Evolutionary conservation across 768 basidiomycete genomes (phyloP).

Genomic region (Dentipellis fragilis): DNA sequence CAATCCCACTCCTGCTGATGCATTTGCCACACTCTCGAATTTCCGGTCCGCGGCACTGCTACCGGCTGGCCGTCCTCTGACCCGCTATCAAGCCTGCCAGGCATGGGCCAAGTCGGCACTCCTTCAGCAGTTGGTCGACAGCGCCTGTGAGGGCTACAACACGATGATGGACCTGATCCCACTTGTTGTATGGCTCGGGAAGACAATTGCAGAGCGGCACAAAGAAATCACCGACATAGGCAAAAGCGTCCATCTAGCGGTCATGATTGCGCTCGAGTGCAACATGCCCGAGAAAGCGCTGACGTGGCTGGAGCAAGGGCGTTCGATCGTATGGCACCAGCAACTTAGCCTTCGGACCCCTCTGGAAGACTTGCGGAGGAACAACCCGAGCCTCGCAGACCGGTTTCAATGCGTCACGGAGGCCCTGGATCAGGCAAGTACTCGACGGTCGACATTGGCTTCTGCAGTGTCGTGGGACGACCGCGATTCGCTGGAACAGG

Average conservation of each 20-base stretch:
- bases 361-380: conserved; percentile 7
- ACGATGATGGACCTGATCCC: neutral
- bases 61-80: too few species aligned
- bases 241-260: neutral
- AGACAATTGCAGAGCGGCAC: neutral
- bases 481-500: neutral
- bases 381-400: neutral
- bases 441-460: neutral
- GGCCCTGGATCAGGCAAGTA: neutral
- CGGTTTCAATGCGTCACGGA: neutral
- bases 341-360: conserved; percentile 13
- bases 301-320: conserved; percentile 16
- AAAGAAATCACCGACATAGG: neutral
- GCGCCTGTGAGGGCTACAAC: too few species aligned
- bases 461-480: neutral
- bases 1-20: too few species aligned
- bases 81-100: too few species aligned
- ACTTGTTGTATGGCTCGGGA: neutral
- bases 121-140: too few species aligned
- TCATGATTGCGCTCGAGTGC: neutral
- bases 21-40: too few species aligned
- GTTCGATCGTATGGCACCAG: conserved; percentile 14
- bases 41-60: too few species aligned
- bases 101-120: too few species aligned
- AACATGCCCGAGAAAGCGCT: conserved; percentile 2